A percentile compares a stretch with the other conserved stretches of the same genome.
These are phyloP conservation scores for Trametes punicea DNA, from an alignment of 768 basidiomycete species.

Conservation along the genomic window DNA sequence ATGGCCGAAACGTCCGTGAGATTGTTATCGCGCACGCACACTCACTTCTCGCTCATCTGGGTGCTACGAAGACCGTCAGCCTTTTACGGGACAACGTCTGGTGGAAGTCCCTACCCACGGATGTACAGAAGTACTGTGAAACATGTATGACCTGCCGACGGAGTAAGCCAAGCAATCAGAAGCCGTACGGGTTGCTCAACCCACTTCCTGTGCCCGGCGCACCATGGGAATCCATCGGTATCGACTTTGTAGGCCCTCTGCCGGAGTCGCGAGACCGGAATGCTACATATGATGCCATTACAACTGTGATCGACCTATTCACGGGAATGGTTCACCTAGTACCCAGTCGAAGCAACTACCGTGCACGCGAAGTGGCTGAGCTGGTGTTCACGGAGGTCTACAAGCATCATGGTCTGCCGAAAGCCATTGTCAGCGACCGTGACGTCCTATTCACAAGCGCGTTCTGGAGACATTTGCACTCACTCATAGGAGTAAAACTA, in stretches of 20 bases:
- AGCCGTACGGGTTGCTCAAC: slow-evolving; percentile 24
- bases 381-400: slow-evolving; percentile 35
- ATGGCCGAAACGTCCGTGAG: slow-evolving; percentile 25
- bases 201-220: slow-evolving; percentile 21
- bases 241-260: slow-evolving; percentile 28
- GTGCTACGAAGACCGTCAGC: slow-evolving; percentile 31
- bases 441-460: slow-evolving; percentile 33
- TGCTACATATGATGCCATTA: slow-evolving; percentile 25
- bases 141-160: slow-evolving; percentile 14
- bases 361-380: slow-evolving; percentile 33
- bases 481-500: slow-evolving; percentile 29
- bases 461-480: slow-evolving; percentile 39
- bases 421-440: slow-evolving; percentile 37
- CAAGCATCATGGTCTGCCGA: slow-evolving; percentile 38
- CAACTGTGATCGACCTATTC: slow-evolving; percentile 24
- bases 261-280: slow-evolving; percentile 24
- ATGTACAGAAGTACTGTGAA: slow-evolving; percentile 27
- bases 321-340: slow-evolving; percentile 29
- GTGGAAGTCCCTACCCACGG: slow-evolving; percentile 31
- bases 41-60: slow-evolving; percentile 37
- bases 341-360: slow-evolving; percentile 28
- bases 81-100: slow-evolving; percentile 35
- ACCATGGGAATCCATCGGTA: slow-evolving; percentile 28
- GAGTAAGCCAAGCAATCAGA: slow-evolving; percentile 17
- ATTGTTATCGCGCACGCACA: slow-evolving; percentile 36